Percentiles rank a stretch among this genome's conserved stretches.
phyloP scores from a whole-genome alignment of 805 yeast species.

The Blastobotrys terrestris region DNA sequence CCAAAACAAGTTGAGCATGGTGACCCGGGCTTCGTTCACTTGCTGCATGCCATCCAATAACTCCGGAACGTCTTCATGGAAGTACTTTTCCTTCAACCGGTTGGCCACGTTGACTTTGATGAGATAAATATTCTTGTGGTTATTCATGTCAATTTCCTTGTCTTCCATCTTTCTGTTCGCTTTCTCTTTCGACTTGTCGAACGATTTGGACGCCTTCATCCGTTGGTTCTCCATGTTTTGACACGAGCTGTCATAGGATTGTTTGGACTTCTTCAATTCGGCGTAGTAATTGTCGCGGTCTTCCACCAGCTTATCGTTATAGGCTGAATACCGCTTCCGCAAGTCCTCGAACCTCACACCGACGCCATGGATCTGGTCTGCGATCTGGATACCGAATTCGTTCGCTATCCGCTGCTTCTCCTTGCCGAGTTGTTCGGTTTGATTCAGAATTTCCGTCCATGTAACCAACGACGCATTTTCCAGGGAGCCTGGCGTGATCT shows the following conservation, averaged over 20 bases:
- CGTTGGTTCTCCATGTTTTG: constrained; percentile 74
- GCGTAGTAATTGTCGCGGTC: constrained; percentile 44
- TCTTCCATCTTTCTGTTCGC: constrained; percentile 46
- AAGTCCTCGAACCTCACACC: constrained; percentile 49
- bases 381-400: constrained; percentile 54
- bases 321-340: constrained; percentile 48
- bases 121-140: constrained; percentile 77
- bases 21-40: constrained; percentile 71
- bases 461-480: constrained; percentile 82
- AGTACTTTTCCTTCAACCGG: constrained; percentile 86
- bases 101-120: constrained; percentile 79
- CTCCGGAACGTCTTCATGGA: constrained; percentile 89
- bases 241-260: constrained; percentile 75
- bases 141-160: constrained; percentile 75
- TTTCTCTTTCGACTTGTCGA: constrained; percentile 29
- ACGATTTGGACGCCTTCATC: constrained; percentile 55
- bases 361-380: constrained; percentile 52
- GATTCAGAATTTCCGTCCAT: constrained; percentile 83
- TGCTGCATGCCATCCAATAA: constrained; percentile 77
- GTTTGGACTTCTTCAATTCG: constrained; percentile 59
- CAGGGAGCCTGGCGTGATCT: constrained; percentile 88
- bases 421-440: constrained; percentile 71
- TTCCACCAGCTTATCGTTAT: constrained; percentile 52
- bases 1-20: constrained; percentile 63
- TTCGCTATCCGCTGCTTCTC: constrained; percentile 55